Evolutionary conservation across 2,329 filamentous ascomycete genomes (phyloP), one percentile per base, ranked within the genome.

Genomic region (Pseudocercospora eumusae): DNA sequence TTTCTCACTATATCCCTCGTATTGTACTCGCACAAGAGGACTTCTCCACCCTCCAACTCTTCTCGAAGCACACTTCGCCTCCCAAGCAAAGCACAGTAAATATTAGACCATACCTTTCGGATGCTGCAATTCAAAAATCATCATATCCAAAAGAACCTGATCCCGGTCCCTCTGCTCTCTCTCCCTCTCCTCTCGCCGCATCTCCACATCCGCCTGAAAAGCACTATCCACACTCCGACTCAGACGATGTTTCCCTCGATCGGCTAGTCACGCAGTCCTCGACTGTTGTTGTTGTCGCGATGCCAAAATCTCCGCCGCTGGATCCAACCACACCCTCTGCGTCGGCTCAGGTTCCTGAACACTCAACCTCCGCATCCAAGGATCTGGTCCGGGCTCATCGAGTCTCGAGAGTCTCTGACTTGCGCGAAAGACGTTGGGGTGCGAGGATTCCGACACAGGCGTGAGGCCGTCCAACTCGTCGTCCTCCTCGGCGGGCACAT

Each of bases 81-180:
- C 27, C 27, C 27, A 28, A 28, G 27, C 27, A 28, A 28, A n/a
- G n/a, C n/a, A n/a, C n/a, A n/a, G 27, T 7, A 13, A 20, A 15
- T 10, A 23, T 40, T 28, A 40, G 23, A 40, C 31, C 28, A 56
- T 42, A 7, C 53, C 31, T 8, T 42, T 40, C 53, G 52, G 52
- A 55, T 36, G 52, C 52, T 42, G 52, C 28, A 55, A 31, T 25
- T 52, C 47, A 31, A 52, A 52, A n/a, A 52, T 52, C 47, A 52
- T 52, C 47, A 52, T 52, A 28, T 52, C 47, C 47, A 52, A 52
- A 23, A 52, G 25, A 20, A 25, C 25, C 4, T 52, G 47, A 52
- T 52, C 47, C 25, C 3, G 33, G 13, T 27, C 27, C 28, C 18
- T 33, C 28, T 25, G n/a, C 18, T 36, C 31, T 13, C 52, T 40